Percentiles rank a stretch among this genome's conserved stretches.
phyloP scores from a whole-genome alignment of 768 basidiomycete species.

The Mycena alexandri region DNA sequence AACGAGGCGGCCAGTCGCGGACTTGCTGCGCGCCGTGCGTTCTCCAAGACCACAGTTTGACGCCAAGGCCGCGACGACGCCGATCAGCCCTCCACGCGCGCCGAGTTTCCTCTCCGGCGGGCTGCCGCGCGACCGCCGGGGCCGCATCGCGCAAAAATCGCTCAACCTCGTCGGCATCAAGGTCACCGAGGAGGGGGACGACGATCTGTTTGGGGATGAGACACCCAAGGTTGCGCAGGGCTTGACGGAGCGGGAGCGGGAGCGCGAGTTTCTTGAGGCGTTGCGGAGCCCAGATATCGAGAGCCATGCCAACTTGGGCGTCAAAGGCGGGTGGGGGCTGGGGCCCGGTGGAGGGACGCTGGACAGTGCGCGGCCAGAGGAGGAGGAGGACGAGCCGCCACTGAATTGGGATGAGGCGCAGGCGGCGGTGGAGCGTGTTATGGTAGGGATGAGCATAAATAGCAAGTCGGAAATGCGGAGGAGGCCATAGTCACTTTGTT shows the following conservation, averaged over 20 bases:
- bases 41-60: constrained; percentile 61
- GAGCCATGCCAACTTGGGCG: constrained; percentile 48
- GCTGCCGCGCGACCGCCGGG: constrained; percentile 81
- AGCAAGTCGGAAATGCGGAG: constrained; percentile 48
- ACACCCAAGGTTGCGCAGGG: constrained; percentile 60
- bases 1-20: constrained; percentile 78
- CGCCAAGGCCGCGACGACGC: constrained; percentile 43
- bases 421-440: constrained; percentile 70
- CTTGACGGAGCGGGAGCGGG: constrained; percentile 59
- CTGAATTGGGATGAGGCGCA: constrained; percentile 81
- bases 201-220: constrained; percentile 64
- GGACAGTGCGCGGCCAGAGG: constrained; percentile 60
- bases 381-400: constrained; percentile 73
- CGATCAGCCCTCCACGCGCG: constrained; percentile 52
- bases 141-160: constrained; percentile 74
- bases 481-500: constrained; percentile 32
- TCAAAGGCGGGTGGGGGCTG: constrained; percentile 83
- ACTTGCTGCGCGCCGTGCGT: constrained; percentile 74
- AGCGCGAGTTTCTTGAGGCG: constrained; percentile 69
- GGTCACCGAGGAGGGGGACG: constrained; percentile 49
- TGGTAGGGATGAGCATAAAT: constrained; percentile 64
- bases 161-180: constrained; percentile 43
- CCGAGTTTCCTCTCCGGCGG: constrained; percentile 82
- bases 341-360: constrained; percentile 65
- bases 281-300: constrained; percentile 68